phyloP scores from a whole-genome alignment of 2,329 filamentous ascomycete species.

The Aspergillus novoparasiticus region DNA sequence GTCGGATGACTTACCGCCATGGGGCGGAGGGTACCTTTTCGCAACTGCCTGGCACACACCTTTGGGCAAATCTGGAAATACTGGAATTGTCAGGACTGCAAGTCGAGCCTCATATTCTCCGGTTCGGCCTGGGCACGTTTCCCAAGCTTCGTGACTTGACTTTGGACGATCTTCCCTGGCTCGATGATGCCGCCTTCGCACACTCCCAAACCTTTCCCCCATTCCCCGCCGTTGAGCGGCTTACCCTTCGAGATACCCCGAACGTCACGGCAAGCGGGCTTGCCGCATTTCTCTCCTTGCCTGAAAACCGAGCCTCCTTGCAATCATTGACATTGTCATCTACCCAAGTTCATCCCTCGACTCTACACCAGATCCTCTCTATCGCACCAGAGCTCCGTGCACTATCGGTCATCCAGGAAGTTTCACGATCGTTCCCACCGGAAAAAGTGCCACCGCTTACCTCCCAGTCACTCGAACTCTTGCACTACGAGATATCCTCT shows the following conservation, averaged over 20 bases:
- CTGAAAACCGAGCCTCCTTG: slow-evolving; percentile 62
- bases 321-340: slow-evolving; percentile 69
- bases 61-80: slow-evolving; percentile 46
- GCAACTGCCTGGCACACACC: slow-evolving; percentile 60
- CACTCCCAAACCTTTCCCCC: slow-evolving; percentile 66
- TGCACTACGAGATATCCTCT: slow-evolving; percentile 80
- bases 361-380: slow-evolving; percentile 46
- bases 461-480: slow-evolving; percentile 68
- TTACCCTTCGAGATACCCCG: slow-evolving; percentile 72
- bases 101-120: slow-evolving; percentile 52
- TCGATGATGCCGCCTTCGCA: slow-evolving; percentile 78
- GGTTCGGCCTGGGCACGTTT: slow-evolving; percentile 70
- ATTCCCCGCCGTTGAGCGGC: slow-evolving; percentile 73
- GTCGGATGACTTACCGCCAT: slow-evolving; percentile 82
- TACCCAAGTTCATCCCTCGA: slow-evolving; percentile 63
- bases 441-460: slow-evolving; percentile 63
- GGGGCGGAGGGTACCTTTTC: slow-evolving; percentile 80
- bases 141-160: slow-evolving; percentile 72
- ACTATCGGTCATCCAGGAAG: slow-evolving; percentile 59
- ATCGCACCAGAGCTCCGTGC: slow-evolving; percentile 44
- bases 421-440: slow-evolving; percentile 59
- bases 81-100: slow-evolving; percentile 43
- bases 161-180: slow-evolving; percentile 67
- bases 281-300: slow-evolving; percentile 65
- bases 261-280: slow-evolving; percentile 73